Base-by-base conservation (phyloP, 306 rosid species). In the Medicago ruthenica region DNA sequence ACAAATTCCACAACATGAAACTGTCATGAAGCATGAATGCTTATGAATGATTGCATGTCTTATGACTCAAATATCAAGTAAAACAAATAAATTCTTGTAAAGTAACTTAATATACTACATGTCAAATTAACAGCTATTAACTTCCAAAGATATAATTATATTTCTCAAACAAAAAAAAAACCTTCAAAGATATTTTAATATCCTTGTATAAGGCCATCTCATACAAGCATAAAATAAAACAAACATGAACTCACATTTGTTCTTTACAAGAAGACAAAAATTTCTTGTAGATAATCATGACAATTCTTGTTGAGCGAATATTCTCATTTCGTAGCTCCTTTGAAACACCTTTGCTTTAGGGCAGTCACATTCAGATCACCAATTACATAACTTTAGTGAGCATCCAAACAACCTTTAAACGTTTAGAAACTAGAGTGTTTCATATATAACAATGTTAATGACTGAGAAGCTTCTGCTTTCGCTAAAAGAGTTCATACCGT, bases 311-410 rank as follows among this genome's bases (percentile, higher is more conserved):
- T 17, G 96, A 80, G 17, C 6, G 86, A 73, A 90, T 84, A 65
- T 90, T 95, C 85, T 92, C 97, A 50, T 70, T 84, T 74, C 99
- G 86, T 67, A 95, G 64, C 83, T 95, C 99, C 84, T 77, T 95
- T n/a, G 92, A 92, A 95, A 82, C 96, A 95, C 88, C 96, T 90
- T 85, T 86, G 97, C 85, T 95, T 97, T 45, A 95, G 93, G 78
- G 89, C 85, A 37, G 55, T 74, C 75, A 93, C 83, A 72, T 92
- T 95, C 99, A 92, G 91, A 48, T 81, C 71, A 80, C 67, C 74
- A 82, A 55, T 82, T 73, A 81, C 67, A 79, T n/a, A 79, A 80
- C 70, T 66, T 76, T 36, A 53, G 76, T 81, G 54, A 83, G 71
- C 39, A 39, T 17, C 70, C 64, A 8, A 80, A 63, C 79, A 76